A percentile compares a stretch with the other conserved stretches of the same genome.
These are phyloP conservation scores for Testicularia cyperi DNA, from an alignment of 1,284 basidiomycete species.

Conservation along the genomic window DNA sequence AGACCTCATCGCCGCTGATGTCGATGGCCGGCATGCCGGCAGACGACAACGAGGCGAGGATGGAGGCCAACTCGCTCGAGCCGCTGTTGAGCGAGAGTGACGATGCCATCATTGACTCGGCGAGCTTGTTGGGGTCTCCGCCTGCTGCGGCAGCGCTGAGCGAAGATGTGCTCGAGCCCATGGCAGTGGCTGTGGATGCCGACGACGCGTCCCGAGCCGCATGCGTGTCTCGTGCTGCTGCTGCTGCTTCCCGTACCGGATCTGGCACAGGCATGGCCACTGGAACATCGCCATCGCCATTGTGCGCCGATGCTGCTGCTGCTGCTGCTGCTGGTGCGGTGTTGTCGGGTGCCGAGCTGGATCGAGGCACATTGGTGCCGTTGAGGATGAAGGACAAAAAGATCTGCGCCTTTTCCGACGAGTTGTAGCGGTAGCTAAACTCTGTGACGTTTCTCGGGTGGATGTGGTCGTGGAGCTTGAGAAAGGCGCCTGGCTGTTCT, in stretches of 20 bases:
- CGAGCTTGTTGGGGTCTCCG: neutral
- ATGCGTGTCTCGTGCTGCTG: too few species aligned
- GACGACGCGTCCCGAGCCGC: too few species aligned
- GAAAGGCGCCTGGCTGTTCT: constrained; percentile 87
- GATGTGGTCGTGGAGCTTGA: constrained; percentile 81
- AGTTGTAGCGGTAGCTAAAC: constrained; percentile 82
- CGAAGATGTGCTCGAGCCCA: constrained; percentile 1
- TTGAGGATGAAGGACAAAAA: constrained; percentile 85
- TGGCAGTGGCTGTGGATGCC: neutral
- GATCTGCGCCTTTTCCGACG: constrained; percentile 69
- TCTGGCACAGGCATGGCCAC: constrained; percentile 17
- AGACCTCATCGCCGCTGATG: constrained; percentile 91
- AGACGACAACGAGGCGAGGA: constrained; percentile 65
- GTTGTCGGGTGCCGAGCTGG: too few species aligned
- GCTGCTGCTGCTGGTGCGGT: neutral
- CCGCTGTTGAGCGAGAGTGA: neutral
- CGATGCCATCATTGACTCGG: constrained; percentile 7
- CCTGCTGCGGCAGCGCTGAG: neutral
- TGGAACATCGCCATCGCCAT: constrained; percentile 8
- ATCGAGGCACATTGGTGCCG: constrained; percentile 50
- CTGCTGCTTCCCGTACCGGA: neutral
- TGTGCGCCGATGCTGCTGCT: neutral
- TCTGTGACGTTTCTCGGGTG: constrained; percentile 93
- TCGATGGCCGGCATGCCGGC: constrained; percentile 79
- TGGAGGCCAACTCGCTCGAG: constrained; percentile 28